A percentile compares a stretch with the other conserved stretches of the same genome.
Evolutionary conservation across 805 yeast species (phyloP).

Genomic region (Candida nanaspora): DNA sequence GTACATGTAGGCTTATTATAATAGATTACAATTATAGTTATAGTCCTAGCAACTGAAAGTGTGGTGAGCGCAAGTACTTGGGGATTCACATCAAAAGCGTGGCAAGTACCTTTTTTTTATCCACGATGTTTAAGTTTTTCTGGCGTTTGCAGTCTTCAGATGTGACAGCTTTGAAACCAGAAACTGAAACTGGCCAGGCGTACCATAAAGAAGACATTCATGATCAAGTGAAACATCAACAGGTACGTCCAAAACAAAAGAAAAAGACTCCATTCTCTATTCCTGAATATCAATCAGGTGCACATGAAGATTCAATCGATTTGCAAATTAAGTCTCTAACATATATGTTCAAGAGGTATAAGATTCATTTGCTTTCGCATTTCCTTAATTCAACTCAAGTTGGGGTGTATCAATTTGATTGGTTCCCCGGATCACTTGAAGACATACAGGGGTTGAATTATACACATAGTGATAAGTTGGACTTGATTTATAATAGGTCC

Average conservation of each 20-base stretch:
- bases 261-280: constrained; percentile 31
- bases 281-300: constrained; percentile 42
- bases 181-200: constrained; percentile 9
- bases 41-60: too few relatives aligned
- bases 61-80: too few relatives aligned
- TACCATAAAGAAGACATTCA: too few relatives aligned
- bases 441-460: constrained; percentile 2
- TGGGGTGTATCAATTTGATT: constrained; percentile 20
- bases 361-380: constrained; percentile 34
- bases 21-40: too few relatives aligned
- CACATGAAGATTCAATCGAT: constrained; percentile 49
- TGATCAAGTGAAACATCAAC: too few relatives aligned
- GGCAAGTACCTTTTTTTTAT: too few relatives aligned
- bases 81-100: too few relatives aligned
- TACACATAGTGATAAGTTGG: constrained; percentile 35
- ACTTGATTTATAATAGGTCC: constrained; percentile 42
- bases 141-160: too few relatives aligned
- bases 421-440: constrained; percentile 3
- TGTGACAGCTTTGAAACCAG: constrained; percentile 21
- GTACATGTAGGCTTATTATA: too few relatives aligned
- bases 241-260: too few relatives aligned
- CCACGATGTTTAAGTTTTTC: constrained; percentile 19
- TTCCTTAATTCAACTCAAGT: constrained; percentile 28
- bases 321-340: constrained; percentile 52
- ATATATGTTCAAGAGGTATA: constrained; percentile 49